Evolutionary conservation across 177 flowering plant species (phyloP).

Genomic region (Vitis hybrid): DNA sequence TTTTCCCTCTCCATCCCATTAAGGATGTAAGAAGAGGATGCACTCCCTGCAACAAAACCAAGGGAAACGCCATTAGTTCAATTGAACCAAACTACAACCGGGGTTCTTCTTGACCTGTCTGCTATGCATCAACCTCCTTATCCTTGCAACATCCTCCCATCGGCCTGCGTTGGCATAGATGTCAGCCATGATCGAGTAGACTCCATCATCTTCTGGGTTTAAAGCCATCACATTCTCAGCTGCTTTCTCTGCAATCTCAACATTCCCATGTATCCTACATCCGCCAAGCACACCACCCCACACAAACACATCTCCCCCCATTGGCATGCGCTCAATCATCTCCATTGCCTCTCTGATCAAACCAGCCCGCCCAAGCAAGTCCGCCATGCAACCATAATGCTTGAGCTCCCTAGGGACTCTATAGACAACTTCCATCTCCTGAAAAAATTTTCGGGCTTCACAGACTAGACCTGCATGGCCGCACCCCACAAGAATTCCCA

Average conservation of each 20-base stretch:
- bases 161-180: constrained; percentile 56
- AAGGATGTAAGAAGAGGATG: constrained; percentile 34
- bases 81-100: constrained; percentile 57
- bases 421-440: constrained; percentile 59
- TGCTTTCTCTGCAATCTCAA: constrained; percentile 66
- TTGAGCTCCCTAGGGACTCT: constrained; percentile 58
- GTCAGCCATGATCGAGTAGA: constrained; percentile 61
- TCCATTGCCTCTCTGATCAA: constrained; percentile 54
- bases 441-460: constrained; percentile 50
- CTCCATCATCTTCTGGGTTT: constrained; percentile 75
- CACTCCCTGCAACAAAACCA: constrained; percentile 64
- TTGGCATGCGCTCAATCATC: constrained; percentile 68
- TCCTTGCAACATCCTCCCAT: constrained; percentile 66
- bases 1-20: too few species aligned
- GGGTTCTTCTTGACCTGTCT: constrained; percentile 46
- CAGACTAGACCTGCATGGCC: constrained; percentile 68
- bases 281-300: constrained; percentile 91
- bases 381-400: constrained; percentile 91
- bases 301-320: constrained; percentile 56
- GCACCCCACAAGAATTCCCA: constrained; percentile 72
- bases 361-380: constrained; percentile 83
- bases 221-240: constrained; percentile 57
- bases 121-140: constrained; percentile 45
- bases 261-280: constrained; percentile 67
- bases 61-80: constrained; percentile 38